Base-by-base conservation (phyloP, 192 early-diverging fungal species). In the Backusella circina region DNA sequence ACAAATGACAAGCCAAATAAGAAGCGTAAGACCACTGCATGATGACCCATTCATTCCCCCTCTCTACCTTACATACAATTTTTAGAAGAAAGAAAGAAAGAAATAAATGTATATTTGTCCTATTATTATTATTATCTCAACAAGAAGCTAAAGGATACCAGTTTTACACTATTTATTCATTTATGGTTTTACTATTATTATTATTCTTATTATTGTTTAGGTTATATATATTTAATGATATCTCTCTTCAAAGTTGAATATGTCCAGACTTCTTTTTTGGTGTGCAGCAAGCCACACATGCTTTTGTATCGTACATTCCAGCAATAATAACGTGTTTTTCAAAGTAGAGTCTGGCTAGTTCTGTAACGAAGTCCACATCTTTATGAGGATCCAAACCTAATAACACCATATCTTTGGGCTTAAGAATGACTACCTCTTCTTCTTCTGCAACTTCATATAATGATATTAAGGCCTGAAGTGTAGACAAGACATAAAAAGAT, bases 271-370 rank as follows among this genome's bases (percentile, higher is more conserved):
- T 68, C 67, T 68, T 68, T 68, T 68, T 68, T 5, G 36, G 23
- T 35, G 67, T 23, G 10, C 36, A 36, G 37, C 69, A 70, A 47
- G 69, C n/a, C 2, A 47, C 28, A 18, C 37, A 70, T 44, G 69
- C 67, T 37, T 68, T 33, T 36, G 67, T 33, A 68, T 68, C 36
- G 32, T 68, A 38, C 18, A 41, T 47, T 32, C 70, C 54, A 33
- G 74, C 70, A 28, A 80, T 76, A 21, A 71, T 57, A 28, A 88
- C 68, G 9, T 79, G 33, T 41, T 82, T 77, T 18, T 70, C 78
- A 75, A 87, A 86, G 64, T 88, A 88, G n/a, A 86, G 26, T 30
- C 57, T 69, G 21, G 79, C 74, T 7, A 88, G 75, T 41, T 85
- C 83, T 51, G 74, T 31, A 4, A 88, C 75, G 75, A 87, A 83